These are phyloP conservation scores for Eucalyptus sp. DNA, from an alignment of 345 rosid species.

Conservation along the genomic window DNA sequence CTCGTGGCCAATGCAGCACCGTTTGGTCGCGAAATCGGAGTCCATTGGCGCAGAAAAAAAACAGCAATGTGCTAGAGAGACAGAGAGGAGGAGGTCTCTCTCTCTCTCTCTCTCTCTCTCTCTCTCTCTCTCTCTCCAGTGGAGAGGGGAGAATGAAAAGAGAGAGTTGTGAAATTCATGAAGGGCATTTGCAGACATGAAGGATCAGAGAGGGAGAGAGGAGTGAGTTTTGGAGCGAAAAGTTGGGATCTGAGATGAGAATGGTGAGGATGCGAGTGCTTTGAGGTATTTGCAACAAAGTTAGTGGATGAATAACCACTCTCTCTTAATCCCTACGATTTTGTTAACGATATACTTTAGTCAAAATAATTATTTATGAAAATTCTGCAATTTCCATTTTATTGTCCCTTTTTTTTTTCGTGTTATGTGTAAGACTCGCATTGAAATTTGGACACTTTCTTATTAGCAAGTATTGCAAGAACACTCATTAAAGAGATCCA, in stretches of 20 bases:
- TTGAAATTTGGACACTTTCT: not conserved
- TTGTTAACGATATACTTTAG: not conserved
- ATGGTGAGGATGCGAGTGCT: not conserved
- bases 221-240: not conserved
- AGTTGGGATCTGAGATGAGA: not conserved
- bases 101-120: too few relatives aligned
- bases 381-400: not conserved
- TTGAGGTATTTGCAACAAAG: not conserved
- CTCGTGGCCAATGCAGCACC: not conserved
- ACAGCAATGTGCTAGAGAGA: not conserved
- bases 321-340: not conserved
- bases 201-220: not conserved
- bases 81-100: not conserved
- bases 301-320: not conserved
- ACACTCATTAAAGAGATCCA: not conserved
- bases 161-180: not conserved
- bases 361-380: not conserved
- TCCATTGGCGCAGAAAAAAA: not conserved
- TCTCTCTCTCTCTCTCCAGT: not conserved
- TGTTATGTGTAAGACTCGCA: not conserved
- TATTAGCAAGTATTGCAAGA: not conserved
- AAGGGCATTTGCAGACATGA: not conserved
- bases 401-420: not conserved
- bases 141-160: not conserved
- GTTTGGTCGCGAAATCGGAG: not conserved